These are phyloP conservation scores for Chenopodium berlandieri DNA, from an alignment of 148 eudicot genomes.

Conservation along the genomic window DNA sequence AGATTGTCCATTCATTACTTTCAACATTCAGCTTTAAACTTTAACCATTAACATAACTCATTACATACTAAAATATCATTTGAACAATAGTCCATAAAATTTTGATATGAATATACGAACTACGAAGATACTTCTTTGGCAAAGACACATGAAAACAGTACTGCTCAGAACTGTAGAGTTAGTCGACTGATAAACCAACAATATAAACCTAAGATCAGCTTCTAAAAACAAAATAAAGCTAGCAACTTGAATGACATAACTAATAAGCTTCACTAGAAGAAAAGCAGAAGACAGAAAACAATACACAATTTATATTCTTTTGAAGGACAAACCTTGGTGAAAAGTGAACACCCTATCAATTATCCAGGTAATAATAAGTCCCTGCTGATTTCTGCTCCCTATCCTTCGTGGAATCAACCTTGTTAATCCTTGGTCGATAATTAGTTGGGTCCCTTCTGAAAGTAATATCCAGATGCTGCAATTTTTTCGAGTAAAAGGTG, in stretches of 20 bases:
- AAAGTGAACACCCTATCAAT: constrained; percentile 30
- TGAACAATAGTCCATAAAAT: no score
- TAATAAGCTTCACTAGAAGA: not conserved
- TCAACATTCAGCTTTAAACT: not conserved
- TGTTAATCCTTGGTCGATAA: constrained; percentile 83
- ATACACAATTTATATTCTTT: not conserved
- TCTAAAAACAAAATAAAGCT: no score
- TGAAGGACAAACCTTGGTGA: constrained; percentile 30
- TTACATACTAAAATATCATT: not conserved
- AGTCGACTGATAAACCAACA: no score
- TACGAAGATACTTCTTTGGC: no score
- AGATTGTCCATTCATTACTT: no score
- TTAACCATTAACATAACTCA: no score
- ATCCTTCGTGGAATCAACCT: constrained; percentile 83
- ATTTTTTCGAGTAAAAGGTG: constrained; percentile 1
- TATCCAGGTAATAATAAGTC: constrained; percentile 85
- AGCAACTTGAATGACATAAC: no score
- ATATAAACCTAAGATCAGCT: no score
- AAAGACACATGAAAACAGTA: no score
- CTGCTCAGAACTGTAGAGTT: not conserved
- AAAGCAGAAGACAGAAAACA: not conserved
- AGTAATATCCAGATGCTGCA: constrained; percentile 86
- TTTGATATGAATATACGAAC: no score
- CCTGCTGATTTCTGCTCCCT: constrained; percentile 93
- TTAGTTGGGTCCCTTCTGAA: constrained; percentile 94